phyloP scores from a whole-genome alignment of 2,329 filamentous ascomycete genomes.

The Keithomyces neogunnii region DNA sequence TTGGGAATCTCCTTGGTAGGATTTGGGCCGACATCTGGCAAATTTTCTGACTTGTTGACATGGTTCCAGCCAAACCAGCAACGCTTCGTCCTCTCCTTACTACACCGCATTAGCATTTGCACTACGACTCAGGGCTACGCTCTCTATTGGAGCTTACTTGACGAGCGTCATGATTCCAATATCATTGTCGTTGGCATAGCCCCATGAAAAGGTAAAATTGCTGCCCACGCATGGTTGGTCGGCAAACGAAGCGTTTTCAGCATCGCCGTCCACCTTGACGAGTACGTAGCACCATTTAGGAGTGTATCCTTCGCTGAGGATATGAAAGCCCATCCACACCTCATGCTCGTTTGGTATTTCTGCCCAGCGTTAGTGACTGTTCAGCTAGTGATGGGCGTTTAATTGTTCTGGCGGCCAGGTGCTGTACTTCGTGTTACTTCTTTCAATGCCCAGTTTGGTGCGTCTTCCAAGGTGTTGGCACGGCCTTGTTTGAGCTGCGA shows the following conservation, averaged over 20 bases:
- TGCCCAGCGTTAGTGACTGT: not conserved
- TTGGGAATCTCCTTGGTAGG: constrained; percentile 5
- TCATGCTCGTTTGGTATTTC: not conserved
- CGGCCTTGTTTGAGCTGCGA: too few relatives aligned
- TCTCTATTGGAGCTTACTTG: constrained; percentile 17
- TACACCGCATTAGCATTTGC: not conserved
- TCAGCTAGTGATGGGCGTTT: too few relatives aligned
- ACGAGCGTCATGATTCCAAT: constrained; percentile 21
- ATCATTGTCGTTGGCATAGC: constrained; percentile 19
- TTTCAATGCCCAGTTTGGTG: constrained; percentile 1
- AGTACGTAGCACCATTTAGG: constrained; percentile 9
- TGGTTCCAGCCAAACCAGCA: constrained; percentile 21
- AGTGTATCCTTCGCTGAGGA: constrained; percentile 6
- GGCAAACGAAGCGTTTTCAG: constrained; percentile 16
- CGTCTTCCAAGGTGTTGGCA: too few relatives aligned
- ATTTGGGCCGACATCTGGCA: constrained; percentile 13
- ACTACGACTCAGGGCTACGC: not conserved
- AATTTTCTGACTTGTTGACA: constrained; percentile 10
- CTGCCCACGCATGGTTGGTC: constrained; percentile 14
- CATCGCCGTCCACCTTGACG: constrained; percentile 8
- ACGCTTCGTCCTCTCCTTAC: constrained; percentile 4
- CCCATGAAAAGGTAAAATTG: constrained; percentile 23
- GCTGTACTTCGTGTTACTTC: constrained; percentile 3
- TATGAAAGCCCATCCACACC: constrained; percentile 8
- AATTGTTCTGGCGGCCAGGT: too few relatives aligned